Evolutionary conservation across 1,284 basidiomycete species (phyloP).

Genomic region (Cystobasidium slooffiae): DNA sequence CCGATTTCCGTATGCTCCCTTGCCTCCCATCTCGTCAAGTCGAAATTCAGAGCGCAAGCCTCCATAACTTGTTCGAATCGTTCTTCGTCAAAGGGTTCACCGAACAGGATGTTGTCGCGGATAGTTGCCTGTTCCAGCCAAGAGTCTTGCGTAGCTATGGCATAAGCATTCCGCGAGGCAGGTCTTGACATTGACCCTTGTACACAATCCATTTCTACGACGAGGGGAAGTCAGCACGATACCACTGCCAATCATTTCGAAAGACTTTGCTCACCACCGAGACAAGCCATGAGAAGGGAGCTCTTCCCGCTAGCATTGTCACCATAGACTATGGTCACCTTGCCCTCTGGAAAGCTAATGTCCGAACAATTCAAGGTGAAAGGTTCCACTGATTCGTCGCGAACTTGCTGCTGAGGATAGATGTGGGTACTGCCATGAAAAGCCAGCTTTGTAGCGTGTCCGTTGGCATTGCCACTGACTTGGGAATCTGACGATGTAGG

Average conservation of each 20-base stretch:
- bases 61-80: constrained; percentile 78
- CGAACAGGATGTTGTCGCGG: constrained; percentile 80
- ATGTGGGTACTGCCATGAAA: constrained; percentile 17
- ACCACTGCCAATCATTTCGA: constrained; percentile 75
- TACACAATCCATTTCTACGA: constrained; percentile 83
- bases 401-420: constrained; percentile 40
- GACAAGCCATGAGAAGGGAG: constrained; percentile 34
- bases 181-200: constrained; percentile 30
- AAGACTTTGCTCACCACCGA: constrained; percentile 26
- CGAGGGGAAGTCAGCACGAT: constrained; percentile 68
- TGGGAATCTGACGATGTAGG: not conserved
- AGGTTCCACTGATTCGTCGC: constrained; percentile 12
- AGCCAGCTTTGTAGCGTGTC: not conserved
- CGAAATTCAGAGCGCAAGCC: constrained; percentile 74
- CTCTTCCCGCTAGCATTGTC: constrained; percentile 39
- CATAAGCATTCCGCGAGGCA: constrained; percentile 10
- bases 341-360: constrained; percentile 22
- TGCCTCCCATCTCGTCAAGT: constrained; percentile 87
- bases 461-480: not conserved
- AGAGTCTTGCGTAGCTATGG: constrained; percentile 57
- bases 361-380: constrained; percentile 23
- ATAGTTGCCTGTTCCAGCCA: constrained; percentile 78
- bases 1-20: constrained; percentile 68
- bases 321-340: constrained; percentile 31
- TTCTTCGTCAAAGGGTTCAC: constrained; percentile 73